A percentile compares a stretch with the other conserved stretches of the same genome.
phyloP scores from a whole-genome alignment of 78 protist genomes.

The Speleostelium caveatum region DNA sequence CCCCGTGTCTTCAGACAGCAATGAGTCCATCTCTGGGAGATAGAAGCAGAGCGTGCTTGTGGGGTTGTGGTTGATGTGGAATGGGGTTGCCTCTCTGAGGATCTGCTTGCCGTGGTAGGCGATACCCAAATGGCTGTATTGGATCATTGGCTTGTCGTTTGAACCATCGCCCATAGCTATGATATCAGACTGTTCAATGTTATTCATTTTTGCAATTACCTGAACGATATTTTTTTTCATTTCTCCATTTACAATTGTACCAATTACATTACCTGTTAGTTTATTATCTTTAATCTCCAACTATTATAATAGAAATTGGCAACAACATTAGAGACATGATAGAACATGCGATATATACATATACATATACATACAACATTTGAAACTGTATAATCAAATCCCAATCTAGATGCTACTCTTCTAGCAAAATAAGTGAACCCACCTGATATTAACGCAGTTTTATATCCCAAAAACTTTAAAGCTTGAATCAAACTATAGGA shows the following conservation, averaged over 20 bases:
- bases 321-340: background rate
- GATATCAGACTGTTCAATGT: background rate
- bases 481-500: constrained; percentile 22
- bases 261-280: constrained; percentile 50
- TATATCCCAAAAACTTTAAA: constrained; percentile 29
- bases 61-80: constrained; percentile 45
- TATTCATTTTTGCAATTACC: background rate
- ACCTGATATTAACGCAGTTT: constrained; percentile 71
- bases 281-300: background rate
- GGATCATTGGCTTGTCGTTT: constrained; percentile 66
- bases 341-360: background rate
- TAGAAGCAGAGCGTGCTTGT: background rate
- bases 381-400: constrained; percentile 64
- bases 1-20: too few species aligned
- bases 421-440: constrained; percentile 67
- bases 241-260: constrained; percentile 61
- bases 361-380: background rate
- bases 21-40: constrained; percentile 12
- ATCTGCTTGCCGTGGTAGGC: constrained; percentile 69
- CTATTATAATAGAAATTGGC: background rate
- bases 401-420: constrained; percentile 46
- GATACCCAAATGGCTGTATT: constrained; percentile 40
- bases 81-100: constrained; percentile 48
- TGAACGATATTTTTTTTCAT: constrained; percentile 21
- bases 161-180: constrained; percentile 82